These are phyloP conservation scores for Artemisia argyi DNA, from an alignment of 129 eudicot genomes.

Conservation along the genomic window DNA sequence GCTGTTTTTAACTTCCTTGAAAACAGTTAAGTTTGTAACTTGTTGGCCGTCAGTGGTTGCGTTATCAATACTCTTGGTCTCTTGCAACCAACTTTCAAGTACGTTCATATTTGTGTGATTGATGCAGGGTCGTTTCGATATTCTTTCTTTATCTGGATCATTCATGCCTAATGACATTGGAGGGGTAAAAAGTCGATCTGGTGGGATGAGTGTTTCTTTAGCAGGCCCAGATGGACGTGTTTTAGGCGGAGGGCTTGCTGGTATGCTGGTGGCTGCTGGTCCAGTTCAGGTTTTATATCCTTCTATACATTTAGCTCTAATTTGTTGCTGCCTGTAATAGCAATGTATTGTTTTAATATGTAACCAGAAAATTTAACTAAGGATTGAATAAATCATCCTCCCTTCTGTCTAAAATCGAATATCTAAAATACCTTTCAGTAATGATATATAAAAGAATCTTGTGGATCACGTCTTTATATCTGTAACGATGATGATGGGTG, in stretches of 20 bases:
- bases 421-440: neutral
- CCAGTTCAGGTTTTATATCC: conserved; percentile 73
- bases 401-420: neutral
- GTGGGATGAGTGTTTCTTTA: conserved; percentile 94
- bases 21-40: neutral
- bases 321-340: neutral
- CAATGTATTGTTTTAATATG: too few species aligned
- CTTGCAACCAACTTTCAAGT: neutral
- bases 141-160: conserved; percentile 75
- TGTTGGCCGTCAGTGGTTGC: neutral
- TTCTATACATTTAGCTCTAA: neutral
- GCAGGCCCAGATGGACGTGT: conserved; percentile 93
- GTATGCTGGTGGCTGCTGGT: conserved; percentile 79
- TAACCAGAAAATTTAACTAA: neutral
- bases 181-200: conserved; percentile 63
- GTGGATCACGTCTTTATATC: neutral
- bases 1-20: too few species aligned
- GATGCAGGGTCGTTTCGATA: conserved; percentile 87
- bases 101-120: neutral
- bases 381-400: neutral
- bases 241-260: conserved; percentile 89
- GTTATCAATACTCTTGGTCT: neutral
- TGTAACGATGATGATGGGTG: neutral
- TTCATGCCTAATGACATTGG: conserved; percentile 69
- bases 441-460: neutral